phyloP scores from a whole-genome alignment of 768 basidiomycete genomes.

The Boletus rubropictus region DNA sequence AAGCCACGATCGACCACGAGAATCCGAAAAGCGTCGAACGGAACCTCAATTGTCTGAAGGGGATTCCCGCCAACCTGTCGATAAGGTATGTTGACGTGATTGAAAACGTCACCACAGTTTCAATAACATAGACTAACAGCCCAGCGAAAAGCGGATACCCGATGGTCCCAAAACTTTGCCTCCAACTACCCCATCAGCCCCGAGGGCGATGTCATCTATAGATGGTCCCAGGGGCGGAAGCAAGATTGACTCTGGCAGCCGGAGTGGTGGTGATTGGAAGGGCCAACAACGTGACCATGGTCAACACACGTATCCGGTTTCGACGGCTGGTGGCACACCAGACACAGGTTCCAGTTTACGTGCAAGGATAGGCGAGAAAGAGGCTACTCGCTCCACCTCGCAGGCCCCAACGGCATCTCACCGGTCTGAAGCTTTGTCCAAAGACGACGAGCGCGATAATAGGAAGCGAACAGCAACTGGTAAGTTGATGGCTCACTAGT shows the following conservation, averaged over 20 bases:
- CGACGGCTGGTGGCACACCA: slow-evolving; percentile 17
- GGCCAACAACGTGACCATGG: slow-evolving; percentile 33
- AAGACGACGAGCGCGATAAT: slow-evolving; percentile 62
- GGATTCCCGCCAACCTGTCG: slow-evolving; percentile 45
- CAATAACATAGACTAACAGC: slow-evolving; percentile 27
- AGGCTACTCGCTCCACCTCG: slow-evolving; percentile 36
- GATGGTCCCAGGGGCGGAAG: slow-evolving; percentile 36
- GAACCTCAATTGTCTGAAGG: slow-evolving; percentile 55
- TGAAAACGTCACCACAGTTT: not conserved
- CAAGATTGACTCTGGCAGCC: slow-evolving; percentile 38
- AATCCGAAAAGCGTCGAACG: slow-evolving; percentile 60
- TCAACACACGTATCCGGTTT: slow-evolving; percentile 19
- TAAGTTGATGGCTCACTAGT: slow-evolving; percentile 30
- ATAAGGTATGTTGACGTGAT: slow-evolving; percentile 47
- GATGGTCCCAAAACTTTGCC: slow-evolving; percentile 53
- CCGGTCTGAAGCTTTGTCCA: slow-evolving; percentile 39
- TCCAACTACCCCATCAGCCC: slow-evolving; percentile 60
- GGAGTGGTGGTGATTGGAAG: slow-evolving; percentile 49
- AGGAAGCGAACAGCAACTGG: slow-evolving; percentile 69
- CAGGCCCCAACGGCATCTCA: slow-evolving; percentile 40
- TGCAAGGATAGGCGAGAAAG: slow-evolving; percentile 61
- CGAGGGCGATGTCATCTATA: slow-evolving; percentile 59
- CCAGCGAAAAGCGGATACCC: slow-evolving; percentile 49
- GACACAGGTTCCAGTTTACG: slow-evolving; percentile 38
- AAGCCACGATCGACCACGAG: slow-evolving; percentile 57